Conservation (phyloP, 202 grass and related monocot species). For the Eragrostis tef region DNA sequence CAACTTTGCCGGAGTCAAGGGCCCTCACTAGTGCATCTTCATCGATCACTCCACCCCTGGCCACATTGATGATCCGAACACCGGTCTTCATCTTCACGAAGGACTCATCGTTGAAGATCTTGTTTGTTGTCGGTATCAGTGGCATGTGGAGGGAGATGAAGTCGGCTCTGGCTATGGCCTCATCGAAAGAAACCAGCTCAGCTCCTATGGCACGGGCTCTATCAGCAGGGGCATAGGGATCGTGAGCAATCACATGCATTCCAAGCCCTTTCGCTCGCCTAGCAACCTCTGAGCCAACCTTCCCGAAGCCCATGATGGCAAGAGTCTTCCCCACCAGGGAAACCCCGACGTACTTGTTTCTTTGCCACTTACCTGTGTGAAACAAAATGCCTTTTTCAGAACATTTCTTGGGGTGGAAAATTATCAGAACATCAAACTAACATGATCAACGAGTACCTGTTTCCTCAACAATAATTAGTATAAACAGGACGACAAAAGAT, state of each 20-base stretch:
- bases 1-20: constrained; percentile 78
- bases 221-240: constrained; percentile 79
- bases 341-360: constrained; percentile 82
- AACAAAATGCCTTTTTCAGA: constrained; percentile 17
- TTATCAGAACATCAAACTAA: not conserved
- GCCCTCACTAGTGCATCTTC: constrained; percentile 85
- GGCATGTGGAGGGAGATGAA: constrained; percentile 96
- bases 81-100: constrained; percentile 78
- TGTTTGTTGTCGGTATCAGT: constrained; percentile 64
- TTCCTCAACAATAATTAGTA: not conserved
- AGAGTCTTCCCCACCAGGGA: constrained; percentile 86
- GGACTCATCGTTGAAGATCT: constrained; percentile 82
- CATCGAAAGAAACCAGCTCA: constrained; percentile 79
- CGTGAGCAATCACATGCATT: constrained; percentile 86
- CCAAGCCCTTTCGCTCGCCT: constrained; percentile 79
- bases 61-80: constrained; percentile 86
- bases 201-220: constrained; percentile 75
- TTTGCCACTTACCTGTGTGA: constrained; percentile 74
- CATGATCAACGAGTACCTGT: not conserved
- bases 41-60: constrained; percentile 88
- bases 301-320: constrained; percentile 82
- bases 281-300: constrained; percentile 86
- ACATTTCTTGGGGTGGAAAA: constrained; percentile 7
- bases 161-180: constrained; percentile 75
- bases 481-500: not conserved